These are phyloP conservation scores for Candida palmyrensis DNA, from an alignment of 805 yeast species.

Conservation along the genomic window DNA sequence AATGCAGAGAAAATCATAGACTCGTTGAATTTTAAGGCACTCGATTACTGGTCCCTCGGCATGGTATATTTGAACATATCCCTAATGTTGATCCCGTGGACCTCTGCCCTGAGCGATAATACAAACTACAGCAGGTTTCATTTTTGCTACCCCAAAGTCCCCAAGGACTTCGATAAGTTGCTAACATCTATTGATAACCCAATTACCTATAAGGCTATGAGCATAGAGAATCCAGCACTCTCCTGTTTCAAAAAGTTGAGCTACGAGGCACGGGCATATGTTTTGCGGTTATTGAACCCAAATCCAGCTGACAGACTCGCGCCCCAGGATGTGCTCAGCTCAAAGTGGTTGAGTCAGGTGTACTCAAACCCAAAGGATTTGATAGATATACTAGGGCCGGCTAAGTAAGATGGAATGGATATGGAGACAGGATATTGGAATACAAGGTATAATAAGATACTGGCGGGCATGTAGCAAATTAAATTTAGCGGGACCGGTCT, in stretches of 20 bases:
- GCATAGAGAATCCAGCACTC: slow-evolving; percentile 27
- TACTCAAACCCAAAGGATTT: slow-evolving; percentile 36
- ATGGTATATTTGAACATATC: slow-evolving; percentile 42
- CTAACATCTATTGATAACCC: slow-evolving; percentile 11
- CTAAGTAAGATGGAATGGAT: neutral
- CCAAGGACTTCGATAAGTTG: slow-evolving; percentile 14
- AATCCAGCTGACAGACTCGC: slow-evolving; percentile 17
- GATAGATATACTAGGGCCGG: slow-evolving; percentile 4
- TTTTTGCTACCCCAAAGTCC: slow-evolving; percentile 22
- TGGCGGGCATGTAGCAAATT: no score
- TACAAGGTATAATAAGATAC: neutral
- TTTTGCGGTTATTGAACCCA: slow-evolving; percentile 33
- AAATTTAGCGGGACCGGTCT: no score
- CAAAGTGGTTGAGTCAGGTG: slow-evolving; percentile 35
- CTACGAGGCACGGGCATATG: slow-evolving; percentile 29
- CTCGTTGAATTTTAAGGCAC: slow-evolving; percentile 23
- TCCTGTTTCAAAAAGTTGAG: slow-evolving; percentile 29
- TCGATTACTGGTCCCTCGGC: slow-evolving; percentile 52
- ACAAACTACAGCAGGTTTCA: slow-evolving; percentile 20
- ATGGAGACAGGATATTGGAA: neutral
- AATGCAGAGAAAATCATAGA: neutral
- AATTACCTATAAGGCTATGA: neutral
- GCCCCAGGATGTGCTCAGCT: slow-evolving; percentile 20
- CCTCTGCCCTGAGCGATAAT: slow-evolving; percentile 22
- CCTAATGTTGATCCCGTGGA: slow-evolving; percentile 47